Conservation (phyloP, 129 eudicot genomes). For the Glebionis coronaria region DNA sequence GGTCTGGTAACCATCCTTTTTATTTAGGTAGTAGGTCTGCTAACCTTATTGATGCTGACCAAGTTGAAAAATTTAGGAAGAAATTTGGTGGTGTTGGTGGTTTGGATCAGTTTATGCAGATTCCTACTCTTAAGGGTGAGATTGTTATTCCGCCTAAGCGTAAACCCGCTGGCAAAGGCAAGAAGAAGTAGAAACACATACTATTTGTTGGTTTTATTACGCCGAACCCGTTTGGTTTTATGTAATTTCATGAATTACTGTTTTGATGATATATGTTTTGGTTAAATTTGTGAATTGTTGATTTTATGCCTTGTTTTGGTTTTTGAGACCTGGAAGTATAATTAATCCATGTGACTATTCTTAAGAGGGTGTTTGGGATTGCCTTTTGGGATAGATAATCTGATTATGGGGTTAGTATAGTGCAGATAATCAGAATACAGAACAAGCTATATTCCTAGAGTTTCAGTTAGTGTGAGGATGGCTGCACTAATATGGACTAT, state of each 20-base stretch:
- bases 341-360: too few relatives aligned
- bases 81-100: slow-evolving; percentile 44
- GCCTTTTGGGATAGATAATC: background rate
- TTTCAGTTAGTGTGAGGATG: too few relatives aligned
- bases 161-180: slow-evolving; percentile 45
- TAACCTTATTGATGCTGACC: slow-evolving; percentile 53
- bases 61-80: slow-evolving; percentile 76
- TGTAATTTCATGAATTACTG: slow-evolving; percentile 10
- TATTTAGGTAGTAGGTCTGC: slow-evolving; percentile 61
- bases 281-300: slow-evolving; percentile 17
- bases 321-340: too few relatives aligned
- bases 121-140: slow-evolving; percentile 81
- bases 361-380: too few relatives aligned
- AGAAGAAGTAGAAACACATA: slow-evolving; percentile 41
- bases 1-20: slow-evolving; percentile 91
- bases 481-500: too few relatives aligned
- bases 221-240: background rate
- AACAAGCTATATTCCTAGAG: too few relatives aligned
- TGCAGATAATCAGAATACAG: too few relatives aligned
- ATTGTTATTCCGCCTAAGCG: slow-evolving; percentile 62
- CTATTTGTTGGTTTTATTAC: background rate
- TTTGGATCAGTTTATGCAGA: slow-evolving; percentile 48
- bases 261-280: background rate
- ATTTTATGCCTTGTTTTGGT: background rate
- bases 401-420: too few relatives aligned